Conservation (phyloP, 371 early-diverging fungal species). For the Syncephalastrum monosporum region DNA sequence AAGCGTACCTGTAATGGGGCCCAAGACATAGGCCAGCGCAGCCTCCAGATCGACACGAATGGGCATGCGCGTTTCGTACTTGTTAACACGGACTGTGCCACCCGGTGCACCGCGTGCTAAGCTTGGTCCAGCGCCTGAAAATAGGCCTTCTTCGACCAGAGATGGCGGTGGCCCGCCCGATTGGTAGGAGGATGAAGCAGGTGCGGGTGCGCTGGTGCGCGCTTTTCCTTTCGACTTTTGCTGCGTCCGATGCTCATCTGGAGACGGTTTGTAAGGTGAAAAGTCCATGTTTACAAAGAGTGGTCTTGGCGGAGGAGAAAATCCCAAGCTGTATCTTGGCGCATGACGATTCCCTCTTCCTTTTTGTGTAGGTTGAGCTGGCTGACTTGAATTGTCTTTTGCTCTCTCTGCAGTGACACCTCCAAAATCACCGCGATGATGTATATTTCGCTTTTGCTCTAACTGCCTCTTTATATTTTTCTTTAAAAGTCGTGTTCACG, state of each 20-base stretch:
- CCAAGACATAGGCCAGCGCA: slow-evolving; percentile 68
- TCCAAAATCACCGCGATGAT: too few species aligned
- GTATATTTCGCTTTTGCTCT: too few species aligned
- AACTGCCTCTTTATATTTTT: too few species aligned
- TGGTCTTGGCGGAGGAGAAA: too few species aligned
- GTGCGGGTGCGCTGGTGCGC: slow-evolving; percentile 8
- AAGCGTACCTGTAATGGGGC: slow-evolving; percentile 66
- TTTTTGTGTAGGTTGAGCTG: too few species aligned
- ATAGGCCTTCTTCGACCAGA: slow-evolving; percentile 39
- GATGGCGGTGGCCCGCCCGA: slow-evolving; percentile 11
- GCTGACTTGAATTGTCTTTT: too few species aligned
- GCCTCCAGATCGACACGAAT: slow-evolving; percentile 84
- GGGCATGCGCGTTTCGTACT: slow-evolving; percentile 75
- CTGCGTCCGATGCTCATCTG: slow-evolving; percentile 46
- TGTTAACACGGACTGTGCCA: slow-evolving; percentile 69
- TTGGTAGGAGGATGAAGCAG: slow-evolving; percentile 13
- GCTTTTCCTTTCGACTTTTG: slow-evolving; percentile 14
- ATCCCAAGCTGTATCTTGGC: too few species aligned
- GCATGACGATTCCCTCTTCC: too few species aligned
- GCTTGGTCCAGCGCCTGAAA: slow-evolving; percentile 15
- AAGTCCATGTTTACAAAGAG: slow-evolving; percentile 31
- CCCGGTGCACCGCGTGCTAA: slow-evolving; percentile 12
- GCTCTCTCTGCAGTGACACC: too few species aligned
- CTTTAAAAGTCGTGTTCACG: too few species aligned
- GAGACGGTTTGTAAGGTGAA: slow-evolving; percentile 53